Evolutionary conservation across 495 filamentous ascomycete species (phyloP).

Genomic region (Xylona heveae): DNA sequence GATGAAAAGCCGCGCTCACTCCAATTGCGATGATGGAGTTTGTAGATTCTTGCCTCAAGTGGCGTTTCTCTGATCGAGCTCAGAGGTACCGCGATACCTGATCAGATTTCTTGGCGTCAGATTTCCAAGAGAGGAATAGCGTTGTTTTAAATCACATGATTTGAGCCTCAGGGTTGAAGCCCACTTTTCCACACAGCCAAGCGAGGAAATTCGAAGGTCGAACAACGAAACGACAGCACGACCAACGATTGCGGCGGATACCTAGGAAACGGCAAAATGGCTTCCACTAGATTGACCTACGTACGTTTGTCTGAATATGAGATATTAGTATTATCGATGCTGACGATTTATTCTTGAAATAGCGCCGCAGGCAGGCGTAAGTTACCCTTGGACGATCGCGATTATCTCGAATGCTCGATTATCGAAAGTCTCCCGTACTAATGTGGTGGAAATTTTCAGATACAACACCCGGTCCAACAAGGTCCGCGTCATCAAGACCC

Average conservation of each 20-base stretch:
- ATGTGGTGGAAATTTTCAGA: conserved; percentile 21
- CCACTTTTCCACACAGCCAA: conserved; percentile 13
- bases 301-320: conserved; percentile 24
- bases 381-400: conserved; percentile 18
- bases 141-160: conserved; percentile 1
- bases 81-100: too few species aligned
- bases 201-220: conserved; percentile 7
- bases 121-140: background rate
- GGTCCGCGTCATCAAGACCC: conserved; percentile 88
- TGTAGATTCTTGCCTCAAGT: too few species aligned
- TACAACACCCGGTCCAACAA: conserved; percentile 98
- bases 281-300: conserved; percentile 52
- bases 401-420: conserved; percentile 1
- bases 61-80: too few species aligned
- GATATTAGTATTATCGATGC: conserved; percentile 5
- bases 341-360: conserved; percentile 10
- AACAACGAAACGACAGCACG: conserved; percentile 30
- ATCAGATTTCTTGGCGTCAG: conserved; percentile 1
- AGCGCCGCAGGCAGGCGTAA: conserved; percentile 85
- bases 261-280: conserved; percentile 36
- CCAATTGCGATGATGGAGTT: too few species aligned
- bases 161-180: background rate
- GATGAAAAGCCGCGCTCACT: too few species aligned
- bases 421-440: too few species aligned
- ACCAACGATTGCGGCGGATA: conserved; percentile 36